Evolutionary conservation across 1,284 basidiomycete genomes (phyloP).

Genomic region (Caloboletus inedulis): DNA sequence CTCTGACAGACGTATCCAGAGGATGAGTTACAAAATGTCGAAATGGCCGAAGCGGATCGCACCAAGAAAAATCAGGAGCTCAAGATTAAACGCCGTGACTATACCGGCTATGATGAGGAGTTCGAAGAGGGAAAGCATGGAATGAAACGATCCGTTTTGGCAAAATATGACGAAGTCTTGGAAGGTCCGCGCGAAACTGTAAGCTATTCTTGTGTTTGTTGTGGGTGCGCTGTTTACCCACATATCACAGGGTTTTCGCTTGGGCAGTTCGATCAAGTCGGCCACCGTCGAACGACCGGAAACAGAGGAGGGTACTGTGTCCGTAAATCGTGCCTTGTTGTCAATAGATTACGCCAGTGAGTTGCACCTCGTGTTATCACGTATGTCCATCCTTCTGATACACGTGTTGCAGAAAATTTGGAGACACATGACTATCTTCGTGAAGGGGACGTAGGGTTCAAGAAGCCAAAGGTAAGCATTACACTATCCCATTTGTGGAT

Average conservation of each 20-base stretch:
- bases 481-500: neutral
- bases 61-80: slow-evolving; percentile 77
- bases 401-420: slow-evolving; percentile 67
- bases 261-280: slow-evolving; percentile 57
- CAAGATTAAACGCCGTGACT: slow-evolving; percentile 87
- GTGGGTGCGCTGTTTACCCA: slow-evolving; percentile 7
- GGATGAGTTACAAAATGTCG: slow-evolving; percentile 95
- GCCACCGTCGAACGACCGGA: slow-evolving; percentile 42
- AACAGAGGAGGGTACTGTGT: slow-evolving; percentile 54
- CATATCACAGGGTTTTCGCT: slow-evolving; percentile 66
- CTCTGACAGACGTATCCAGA: slow-evolving; percentile 47
- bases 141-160: slow-evolving; percentile 78
- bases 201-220: slow-evolving; percentile 23
- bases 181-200: slow-evolving; percentile 68
- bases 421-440: slow-evolving; percentile 86
- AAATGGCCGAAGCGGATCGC: slow-evolving; percentile 84
- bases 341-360: slow-evolving; percentile 90
- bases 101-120: slow-evolving; percentile 96
- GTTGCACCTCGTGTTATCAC: slow-evolving; percentile 28
- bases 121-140: slow-evolving; percentile 73
- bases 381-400: slow-evolving; percentile 8
- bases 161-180: slow-evolving; percentile 93
- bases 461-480: slow-evolving; percentile 77
- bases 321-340: slow-evolving; percentile 78
- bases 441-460: slow-evolving; percentile 91